phyloP scores from a whole-genome alignment of 2,329 filamentous ascomycete species.

The Madurella fahalii region DNA sequence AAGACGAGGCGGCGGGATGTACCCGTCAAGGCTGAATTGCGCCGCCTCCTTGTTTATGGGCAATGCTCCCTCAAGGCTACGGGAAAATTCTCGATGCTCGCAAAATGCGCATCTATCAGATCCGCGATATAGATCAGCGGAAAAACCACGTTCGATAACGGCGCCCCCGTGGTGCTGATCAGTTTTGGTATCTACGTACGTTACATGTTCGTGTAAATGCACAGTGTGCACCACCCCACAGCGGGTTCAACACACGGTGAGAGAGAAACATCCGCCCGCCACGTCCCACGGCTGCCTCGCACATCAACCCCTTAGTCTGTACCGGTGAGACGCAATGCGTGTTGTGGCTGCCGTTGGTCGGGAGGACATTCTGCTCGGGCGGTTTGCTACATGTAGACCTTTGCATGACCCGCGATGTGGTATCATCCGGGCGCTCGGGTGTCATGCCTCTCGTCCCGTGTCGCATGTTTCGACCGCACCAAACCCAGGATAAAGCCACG shows the following conservation, averaged over 20 bases:
- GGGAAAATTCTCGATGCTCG: not conserved
- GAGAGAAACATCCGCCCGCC: too few species aligned
- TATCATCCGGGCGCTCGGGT: constrained; percentile 14
- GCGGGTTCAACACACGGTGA: too few species aligned
- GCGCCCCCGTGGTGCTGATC: too few species aligned
- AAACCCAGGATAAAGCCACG: constrained; percentile 2
- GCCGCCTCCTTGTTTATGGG: too few species aligned
- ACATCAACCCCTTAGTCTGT: not conserved
- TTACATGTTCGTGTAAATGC: too few species aligned
- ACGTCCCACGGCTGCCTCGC: too few species aligned
- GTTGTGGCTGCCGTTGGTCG: not conserved
- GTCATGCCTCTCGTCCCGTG: constrained; percentile 7
- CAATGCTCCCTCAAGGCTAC: not conserved
- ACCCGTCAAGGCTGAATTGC: constrained; percentile 12
- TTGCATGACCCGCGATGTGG: constrained; percentile 10
- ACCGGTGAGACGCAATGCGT: not conserved
- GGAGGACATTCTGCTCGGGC: not conserved
- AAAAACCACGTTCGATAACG: constrained; percentile 1
- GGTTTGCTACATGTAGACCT: not conserved
- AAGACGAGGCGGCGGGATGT: constrained; percentile 16
- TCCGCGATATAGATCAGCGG: not conserved
- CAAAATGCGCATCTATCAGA: not conserved
- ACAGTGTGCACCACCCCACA: too few species aligned
- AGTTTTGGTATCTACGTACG: too few species aligned
- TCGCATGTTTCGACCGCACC: constrained; percentile 7